phyloP scores from a whole-genome alignment of 192 early-diverging fungal genomes.

The Backusella mclennaniae region DNA sequence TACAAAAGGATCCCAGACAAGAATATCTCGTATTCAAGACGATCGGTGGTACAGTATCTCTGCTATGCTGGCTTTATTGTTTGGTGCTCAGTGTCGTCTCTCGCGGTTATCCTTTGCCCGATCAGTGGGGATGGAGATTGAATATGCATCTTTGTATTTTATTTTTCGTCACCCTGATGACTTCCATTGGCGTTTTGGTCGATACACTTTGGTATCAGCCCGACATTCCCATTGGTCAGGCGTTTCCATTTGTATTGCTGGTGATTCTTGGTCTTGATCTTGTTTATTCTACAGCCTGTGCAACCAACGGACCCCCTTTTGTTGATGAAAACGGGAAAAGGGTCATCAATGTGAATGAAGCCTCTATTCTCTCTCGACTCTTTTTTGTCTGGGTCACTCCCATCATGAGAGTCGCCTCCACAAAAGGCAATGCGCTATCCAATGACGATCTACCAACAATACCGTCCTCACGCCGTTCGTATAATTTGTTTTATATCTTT shows the following conservation, averaged over 20 bases:
- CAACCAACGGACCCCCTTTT: neutral
- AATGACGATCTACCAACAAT: constrained; percentile 37
- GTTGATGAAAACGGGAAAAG: neutral
- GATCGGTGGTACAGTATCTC: neutral
- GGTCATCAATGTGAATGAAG: neutral
- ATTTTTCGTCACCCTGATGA: neutral
- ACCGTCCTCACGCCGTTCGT: constrained; percentile 21
- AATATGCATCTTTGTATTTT: constrained; percentile 28
- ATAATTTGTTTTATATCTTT: constrained; percentile 34
- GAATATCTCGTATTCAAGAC: neutral
- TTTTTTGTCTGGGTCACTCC: constrained; percentile 38
- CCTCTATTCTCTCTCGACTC: constrained; percentile 32
- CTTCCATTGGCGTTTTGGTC: neutral
- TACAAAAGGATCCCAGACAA: neutral
- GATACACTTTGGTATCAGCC: neutral
- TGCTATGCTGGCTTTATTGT: constrained; percentile 25
- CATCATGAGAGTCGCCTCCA: constrained; percentile 27
- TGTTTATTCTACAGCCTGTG: neutral
- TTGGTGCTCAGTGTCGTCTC: constrained; percentile 17
- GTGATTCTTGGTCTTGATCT: constrained; percentile 12
- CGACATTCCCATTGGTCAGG: neutral
- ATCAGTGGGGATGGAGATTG: constrained; percentile 28
- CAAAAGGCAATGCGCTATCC: constrained; percentile 28
- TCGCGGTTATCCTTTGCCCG: constrained; percentile 21
- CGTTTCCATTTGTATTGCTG: neutral